Evolutionary conservation across 257 asterid species (phyloP), one percentile per base, ranked within the genome.

Genomic region (Solanum megistacrolobum): DNA sequence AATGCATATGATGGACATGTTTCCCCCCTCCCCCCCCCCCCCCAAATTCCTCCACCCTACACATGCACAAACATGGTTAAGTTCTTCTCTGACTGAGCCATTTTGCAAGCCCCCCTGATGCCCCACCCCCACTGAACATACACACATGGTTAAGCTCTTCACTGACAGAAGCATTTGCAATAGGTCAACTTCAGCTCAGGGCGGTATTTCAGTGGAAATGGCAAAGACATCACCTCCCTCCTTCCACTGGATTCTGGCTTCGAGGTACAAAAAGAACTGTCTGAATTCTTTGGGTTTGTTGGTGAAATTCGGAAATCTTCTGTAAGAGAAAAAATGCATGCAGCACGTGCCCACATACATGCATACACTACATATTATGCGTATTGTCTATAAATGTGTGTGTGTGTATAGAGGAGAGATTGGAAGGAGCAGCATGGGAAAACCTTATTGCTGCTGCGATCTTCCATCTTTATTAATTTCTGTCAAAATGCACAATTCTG

Each of bases 181-280:
- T 95, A 97, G 98, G 99, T 97, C 86, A 97, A 96, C 91, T 97
- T 94, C 91, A 96, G 98, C 92, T 97, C 99, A 31, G 98, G 99
- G 76, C 92, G 98, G 79, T 97, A 97, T 86, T 96, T 96, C 91
- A 91, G 95, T 78, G 96, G 97, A 82, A 92, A 93, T 88, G 92
- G 65, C 81, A 89, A 92, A 86, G 98, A 94, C 79, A 31, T 92
- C 87, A 88, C 90, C 66, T 94, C 98, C 58, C 92, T 86, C 88
- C 99, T 96, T 85, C 99, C 99, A 36, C 94, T 95, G 88, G 98
- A 96, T 95, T 98, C 98, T 91, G 98, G 99, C 27, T 96, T 97
- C 41, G 99, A 97, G 98, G 98, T 97, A 46, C 41, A 92, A 38
- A 60, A 79, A 55, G 25, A 83, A 69, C 55, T 18, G 74, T 32